Percentiles rank a stretch among this genome's conserved stretches.
These are phyloP conservation scores for Ceriops zippeliana DNA, from an alignment of 345 rosid genomes.

Conservation along the genomic window DNA sequence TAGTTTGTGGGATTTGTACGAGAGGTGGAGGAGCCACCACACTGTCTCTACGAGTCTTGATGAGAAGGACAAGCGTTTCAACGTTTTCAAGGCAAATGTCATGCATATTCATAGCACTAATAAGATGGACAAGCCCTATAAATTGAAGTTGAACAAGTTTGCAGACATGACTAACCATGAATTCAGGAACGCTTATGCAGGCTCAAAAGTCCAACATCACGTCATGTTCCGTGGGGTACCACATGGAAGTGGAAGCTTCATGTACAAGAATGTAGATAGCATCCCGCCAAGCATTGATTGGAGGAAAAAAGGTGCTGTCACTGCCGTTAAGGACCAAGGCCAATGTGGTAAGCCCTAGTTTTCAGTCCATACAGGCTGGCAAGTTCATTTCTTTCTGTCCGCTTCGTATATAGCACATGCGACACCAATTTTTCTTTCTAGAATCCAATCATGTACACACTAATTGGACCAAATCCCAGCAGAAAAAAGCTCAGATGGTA, in stretches of 20 bases:
- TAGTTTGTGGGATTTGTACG: slow-evolving; percentile 67
- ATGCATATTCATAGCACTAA: slow-evolving; percentile 67
- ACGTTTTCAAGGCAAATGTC: slow-evolving; percentile 74
- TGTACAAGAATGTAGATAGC: slow-evolving; percentile 41
- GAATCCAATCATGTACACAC: no score
- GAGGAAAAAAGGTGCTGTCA: slow-evolving; percentile 78
- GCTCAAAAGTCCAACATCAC: slow-evolving; percentile 73
- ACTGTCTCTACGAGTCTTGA: slow-evolving; percentile 56
- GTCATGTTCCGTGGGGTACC: slow-evolving; percentile 46
- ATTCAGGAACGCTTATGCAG: slow-evolving; percentile 51
- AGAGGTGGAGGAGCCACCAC: slow-evolving; percentile 88
- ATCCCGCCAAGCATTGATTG: slow-evolving; percentile 63
- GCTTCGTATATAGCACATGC: not conserved
- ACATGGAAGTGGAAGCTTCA: slow-evolving; percentile 45
- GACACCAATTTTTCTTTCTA: no score
- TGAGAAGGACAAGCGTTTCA: slow-evolving; percentile 64
- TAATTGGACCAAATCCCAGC: no score
- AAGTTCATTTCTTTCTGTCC: not conserved
- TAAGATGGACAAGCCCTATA: slow-evolving; percentile 66
- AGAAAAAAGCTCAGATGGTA: no score
- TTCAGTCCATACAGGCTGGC: not conserved
- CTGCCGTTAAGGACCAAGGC: slow-evolving; percentile 76
- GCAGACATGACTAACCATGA: slow-evolving; percentile 84
- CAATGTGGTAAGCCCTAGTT: slow-evolving; percentile 52
- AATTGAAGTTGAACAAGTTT: slow-evolving; percentile 78